Base-by-base conservation (phyloP, 345 rosid species). In the Melaleuca quinquenervia region DNA sequence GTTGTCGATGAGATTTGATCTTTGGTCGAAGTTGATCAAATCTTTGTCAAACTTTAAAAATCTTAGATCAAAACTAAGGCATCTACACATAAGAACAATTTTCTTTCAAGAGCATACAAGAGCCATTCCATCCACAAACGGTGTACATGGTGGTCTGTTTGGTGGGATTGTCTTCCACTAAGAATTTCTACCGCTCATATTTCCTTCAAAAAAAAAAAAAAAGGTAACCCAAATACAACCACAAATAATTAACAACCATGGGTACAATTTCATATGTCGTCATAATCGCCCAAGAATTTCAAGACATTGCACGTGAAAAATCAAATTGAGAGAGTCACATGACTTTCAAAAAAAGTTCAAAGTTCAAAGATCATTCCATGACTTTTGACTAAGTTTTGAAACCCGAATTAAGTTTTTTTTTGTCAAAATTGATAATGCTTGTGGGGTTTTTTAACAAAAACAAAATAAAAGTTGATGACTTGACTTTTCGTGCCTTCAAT, bases 211-310 rank as follows among this genome's bases (percentile, higher is more conserved):
- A 29, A 15, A 11, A 11, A 8, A 3, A 8, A 15, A 64, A 29
- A 64, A 3, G 20, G 18, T 15, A 11, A 36, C 12, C 32, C 29
- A 64, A 64, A 64, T 8, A 32, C 76, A 64, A 64, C 11, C 3
- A 20, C 41, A 41, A 62, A 29, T 15, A 15, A 7, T 3, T 5
- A 0, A 0, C 15, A 62, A 51, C 52, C 5, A 51, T 51, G 14
- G 15, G 27, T 62, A 29, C 44, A 62, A 62, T 14, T 1, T 62
- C 15, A 18, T 62, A 27, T 0, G 11, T 1, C 75, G 2, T 14
- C 29, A 62, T 16, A 15, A 62, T 29, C 1, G 22, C 9, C 6
- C 0, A 62, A 62, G 22, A 62, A 62, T 62, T 62, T 52, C 20
- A 2, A 52, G 54, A 16, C 18, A 52, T 18, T 15, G 15, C 0